Evolutionary conservation across 164 flowering plant species (phyloP), one percentile per base, ranked within the genome.

Genomic region (Vitis rupestris): DNA sequence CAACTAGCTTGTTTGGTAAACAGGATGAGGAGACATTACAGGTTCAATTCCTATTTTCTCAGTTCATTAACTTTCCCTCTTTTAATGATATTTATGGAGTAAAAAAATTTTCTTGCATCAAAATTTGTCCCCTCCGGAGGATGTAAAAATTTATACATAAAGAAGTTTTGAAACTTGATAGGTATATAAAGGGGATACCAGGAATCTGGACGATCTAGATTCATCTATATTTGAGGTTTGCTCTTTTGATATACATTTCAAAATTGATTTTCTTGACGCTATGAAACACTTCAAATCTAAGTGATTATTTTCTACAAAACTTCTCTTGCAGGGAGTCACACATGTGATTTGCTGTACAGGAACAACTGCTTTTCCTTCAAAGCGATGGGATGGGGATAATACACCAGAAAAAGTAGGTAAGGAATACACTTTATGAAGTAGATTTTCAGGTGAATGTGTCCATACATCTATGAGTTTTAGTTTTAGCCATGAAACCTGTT

Each of bases 271-370:
- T 49, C 64, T 61, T 8, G 23, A 61, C 50, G 0, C 29, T 2
- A 44, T 37, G 10, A 61, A 31, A 61, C 9, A 3, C 16, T 53
- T 53, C 1, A 4, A 23, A 2, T 23, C 27, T 23, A 2, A 31
- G 8, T 8, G 11, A 37, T 56, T 61, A 3, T 49, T 12, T 14
- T 7, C 27, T 69, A 52, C 10, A 65, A 67, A 62, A 44, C 15
- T 65, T 72, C 61, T 52, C 58, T 78, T 80, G 12, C 51, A 92
- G 99, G 98, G 98, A 68, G 91, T 91, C 64, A 92, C 99, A 29
- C 97, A 95, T 84, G 96, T 91, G 72, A 92, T 95, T 61, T 92
- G 97, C 80, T 84, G 91, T 88, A 91, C 97, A 2, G 99, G 99
- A 66, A 95, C 99, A 51, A 95, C 99, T 11, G 99, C 99, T 29